Percentiles rank a stretch among this genome's conserved stretches.
Evolutionary conservation across 108 stramenopile species (phyloP).

Genomic region (Cafeteria roenbergensis): DNA sequence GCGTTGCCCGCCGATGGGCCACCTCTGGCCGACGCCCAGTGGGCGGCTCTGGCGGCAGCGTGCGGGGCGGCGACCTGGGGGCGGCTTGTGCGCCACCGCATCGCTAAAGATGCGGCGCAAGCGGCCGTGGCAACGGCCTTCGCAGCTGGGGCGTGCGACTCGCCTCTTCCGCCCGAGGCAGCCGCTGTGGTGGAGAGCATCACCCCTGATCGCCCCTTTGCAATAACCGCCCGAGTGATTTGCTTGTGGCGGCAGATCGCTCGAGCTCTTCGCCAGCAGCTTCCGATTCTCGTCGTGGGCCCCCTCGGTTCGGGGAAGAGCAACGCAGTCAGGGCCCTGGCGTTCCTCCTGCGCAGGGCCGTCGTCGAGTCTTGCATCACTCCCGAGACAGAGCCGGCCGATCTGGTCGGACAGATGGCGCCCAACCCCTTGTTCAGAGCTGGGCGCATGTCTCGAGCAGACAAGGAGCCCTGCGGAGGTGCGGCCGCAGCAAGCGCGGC

Average conservation of each 20-base stretch:
- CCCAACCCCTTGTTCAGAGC: neutral
- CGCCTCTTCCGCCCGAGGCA: neutral
- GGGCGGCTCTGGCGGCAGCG: too few species aligned
- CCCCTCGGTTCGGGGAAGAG: conserved; percentile 4
- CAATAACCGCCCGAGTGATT: neutral
- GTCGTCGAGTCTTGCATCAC: conserved; percentile 4
- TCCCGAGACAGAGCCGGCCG: neutral
- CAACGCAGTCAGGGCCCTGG: neutral
- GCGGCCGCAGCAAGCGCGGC: too few species aligned
- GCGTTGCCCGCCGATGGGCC: too few species aligned
- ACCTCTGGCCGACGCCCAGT: too few species aligned
- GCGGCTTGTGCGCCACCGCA: too few species aligned
- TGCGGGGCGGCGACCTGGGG: too few species aligned
- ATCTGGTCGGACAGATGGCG: neutral
- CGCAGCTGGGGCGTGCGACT: neutral
- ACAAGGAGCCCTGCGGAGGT: too few species aligned
- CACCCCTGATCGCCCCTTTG: neutral
- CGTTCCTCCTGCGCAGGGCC: neutral
- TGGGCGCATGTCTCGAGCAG: neutral
- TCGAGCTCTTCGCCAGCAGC: conserved; percentile 1
- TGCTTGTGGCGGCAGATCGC: neutral
- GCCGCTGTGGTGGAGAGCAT: neutral
- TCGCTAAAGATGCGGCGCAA: too few species aligned
- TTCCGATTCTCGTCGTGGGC: conserved; percentile 10
- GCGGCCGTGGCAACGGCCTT: neutral